Conservation (phyloP, 2,329 filamentous ascomycete genomes). For the Monilinia fructicola region DNA sequence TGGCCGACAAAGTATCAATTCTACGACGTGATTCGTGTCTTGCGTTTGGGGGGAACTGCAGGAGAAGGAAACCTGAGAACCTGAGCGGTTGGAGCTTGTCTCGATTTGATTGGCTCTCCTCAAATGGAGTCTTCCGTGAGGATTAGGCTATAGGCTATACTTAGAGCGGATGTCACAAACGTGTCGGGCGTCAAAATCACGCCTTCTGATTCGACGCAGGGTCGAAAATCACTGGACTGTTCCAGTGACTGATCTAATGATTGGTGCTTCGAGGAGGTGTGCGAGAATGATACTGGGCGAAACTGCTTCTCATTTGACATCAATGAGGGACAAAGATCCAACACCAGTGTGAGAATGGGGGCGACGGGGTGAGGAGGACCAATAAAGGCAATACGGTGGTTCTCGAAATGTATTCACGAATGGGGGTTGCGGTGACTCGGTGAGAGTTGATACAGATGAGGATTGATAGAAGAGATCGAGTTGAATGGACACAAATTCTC, state of each 20-base stretch:
- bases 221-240: constrained; percentile 1
- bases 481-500: constrained; percentile 2
- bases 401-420: neutral
- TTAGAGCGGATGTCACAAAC: constrained; percentile 33
- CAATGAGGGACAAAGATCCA: neutral
- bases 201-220: constrained; percentile 16
- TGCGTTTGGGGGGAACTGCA: constrained; percentile 29
- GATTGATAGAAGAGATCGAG: neutral
- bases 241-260: constrained; percentile 1
- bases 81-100: constrained; percentile 28
- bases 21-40: constrained; percentile 36
- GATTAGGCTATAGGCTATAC: constrained; percentile 31
- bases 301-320: constrained; percentile 18
- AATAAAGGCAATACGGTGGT: neutral
- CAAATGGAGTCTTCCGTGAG: constrained; percentile 19
- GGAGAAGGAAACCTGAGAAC: constrained; percentile 23
- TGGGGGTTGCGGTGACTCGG: neutral
- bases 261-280: constrained; percentile 13
- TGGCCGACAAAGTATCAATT: constrained; percentile 11
- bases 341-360: constrained; percentile 16
- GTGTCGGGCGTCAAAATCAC: constrained; percentile 23
- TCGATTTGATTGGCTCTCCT: constrained; percentile 29
- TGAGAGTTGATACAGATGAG: constrained; percentile 11
- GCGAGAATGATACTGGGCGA: constrained; percentile 12
- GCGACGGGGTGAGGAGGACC: constrained; percentile 5